phyloP scores from a whole-genome alignment of 148 eudicot species.

The Cornus florida region DNA sequence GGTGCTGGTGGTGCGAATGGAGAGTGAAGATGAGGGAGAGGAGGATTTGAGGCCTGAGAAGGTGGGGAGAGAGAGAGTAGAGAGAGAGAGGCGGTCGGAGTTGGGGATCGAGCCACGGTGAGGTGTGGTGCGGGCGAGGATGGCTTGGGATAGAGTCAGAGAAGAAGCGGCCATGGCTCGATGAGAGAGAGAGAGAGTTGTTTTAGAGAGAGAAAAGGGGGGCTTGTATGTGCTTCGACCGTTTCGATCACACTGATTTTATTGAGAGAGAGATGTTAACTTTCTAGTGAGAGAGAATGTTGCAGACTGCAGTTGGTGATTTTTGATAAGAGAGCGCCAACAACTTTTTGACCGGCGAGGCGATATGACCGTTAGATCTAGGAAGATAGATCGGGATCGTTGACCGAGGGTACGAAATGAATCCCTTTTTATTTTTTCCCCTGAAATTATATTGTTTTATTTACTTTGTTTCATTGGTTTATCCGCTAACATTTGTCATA shows the following conservation, averaged over 20 bases:
- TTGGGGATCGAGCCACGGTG: constrained; percentile 7
- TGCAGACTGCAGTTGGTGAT: too few relatives aligned
- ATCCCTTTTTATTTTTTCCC: constrained; percentile 9
- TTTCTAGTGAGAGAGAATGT: too few relatives aligned
- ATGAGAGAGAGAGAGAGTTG: constrained; percentile 3
- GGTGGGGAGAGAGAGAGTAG: constrained; percentile 40
- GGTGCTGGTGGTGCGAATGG: constrained; percentile 13
- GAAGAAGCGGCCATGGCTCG: constrained; percentile 57
- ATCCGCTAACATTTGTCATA: background rate
- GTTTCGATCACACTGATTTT: background rate
- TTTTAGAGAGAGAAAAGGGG: background rate
- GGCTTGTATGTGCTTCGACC: background rate
- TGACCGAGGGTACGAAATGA: constrained; percentile 38
- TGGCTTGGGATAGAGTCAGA: constrained; percentile 50
- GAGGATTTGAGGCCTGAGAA: constrained; percentile 38
- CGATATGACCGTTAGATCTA: constrained; percentile 21
- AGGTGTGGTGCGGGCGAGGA: constrained; percentile 27
- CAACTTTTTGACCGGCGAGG: background rate
- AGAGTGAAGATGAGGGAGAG: constrained; percentile 26
- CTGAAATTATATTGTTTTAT: background rate
- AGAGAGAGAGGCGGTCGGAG: constrained; percentile 11
- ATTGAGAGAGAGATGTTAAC: background rate
- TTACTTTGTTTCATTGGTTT: background rate
- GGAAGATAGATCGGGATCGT: constrained; percentile 24
- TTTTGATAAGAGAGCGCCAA: too few relatives aligned